Conservation (phyloP, 2,329 filamentous ascomycete genomes). For the Pseudocercospora fijiensis region DNA sequence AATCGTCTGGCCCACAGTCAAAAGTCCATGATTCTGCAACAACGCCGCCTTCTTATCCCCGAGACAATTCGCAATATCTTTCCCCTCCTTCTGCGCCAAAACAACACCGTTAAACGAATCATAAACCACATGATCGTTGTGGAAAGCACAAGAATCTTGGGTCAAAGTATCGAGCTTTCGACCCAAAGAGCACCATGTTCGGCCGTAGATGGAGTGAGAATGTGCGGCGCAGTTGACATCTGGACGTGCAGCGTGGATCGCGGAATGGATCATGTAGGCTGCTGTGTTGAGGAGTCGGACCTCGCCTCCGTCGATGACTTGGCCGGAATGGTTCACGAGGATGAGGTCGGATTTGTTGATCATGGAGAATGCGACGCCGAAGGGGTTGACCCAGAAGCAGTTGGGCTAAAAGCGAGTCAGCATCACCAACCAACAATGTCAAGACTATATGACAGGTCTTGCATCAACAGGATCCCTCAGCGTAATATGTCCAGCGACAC, state of each 20-base stretch:
- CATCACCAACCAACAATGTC: background rate
- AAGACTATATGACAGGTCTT: background rate
- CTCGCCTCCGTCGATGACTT: conserved; percentile 45
- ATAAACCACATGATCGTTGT: conserved; percentile 45
- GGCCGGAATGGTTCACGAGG: conserved; percentile 45
- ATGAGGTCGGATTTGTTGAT: conserved; percentile 51
- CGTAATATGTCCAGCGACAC: conserved; percentile 46
- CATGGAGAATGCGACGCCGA: conserved; percentile 44
- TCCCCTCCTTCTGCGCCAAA: conserved; percentile 47
- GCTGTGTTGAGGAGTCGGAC: conserved; percentile 45
- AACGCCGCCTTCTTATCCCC: conserved; percentile 45
- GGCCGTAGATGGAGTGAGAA: conserved; percentile 47
- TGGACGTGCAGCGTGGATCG: conserved; percentile 44
- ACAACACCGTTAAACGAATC: conserved; percentile 50
- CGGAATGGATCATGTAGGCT: conserved; percentile 50
- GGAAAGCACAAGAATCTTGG: conserved; percentile 47
- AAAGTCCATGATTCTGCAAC: conserved; percentile 47
- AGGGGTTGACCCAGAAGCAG: conserved; percentile 43
- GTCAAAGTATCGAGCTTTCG: conserved; percentile 47
- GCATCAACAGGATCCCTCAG: conserved; percentile 40
- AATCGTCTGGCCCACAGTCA: conserved; percentile 46
- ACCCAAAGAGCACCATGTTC: conserved; percentile 46
- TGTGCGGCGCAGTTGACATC: conserved; percentile 50
- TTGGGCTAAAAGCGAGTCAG: conserved; percentile 29
- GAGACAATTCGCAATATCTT: conserved; percentile 44